Evolutionary conservation across 225 moss, liverwort and hornwort genomes (phyloP).

Genomic region (Ulota crispa): DNA sequence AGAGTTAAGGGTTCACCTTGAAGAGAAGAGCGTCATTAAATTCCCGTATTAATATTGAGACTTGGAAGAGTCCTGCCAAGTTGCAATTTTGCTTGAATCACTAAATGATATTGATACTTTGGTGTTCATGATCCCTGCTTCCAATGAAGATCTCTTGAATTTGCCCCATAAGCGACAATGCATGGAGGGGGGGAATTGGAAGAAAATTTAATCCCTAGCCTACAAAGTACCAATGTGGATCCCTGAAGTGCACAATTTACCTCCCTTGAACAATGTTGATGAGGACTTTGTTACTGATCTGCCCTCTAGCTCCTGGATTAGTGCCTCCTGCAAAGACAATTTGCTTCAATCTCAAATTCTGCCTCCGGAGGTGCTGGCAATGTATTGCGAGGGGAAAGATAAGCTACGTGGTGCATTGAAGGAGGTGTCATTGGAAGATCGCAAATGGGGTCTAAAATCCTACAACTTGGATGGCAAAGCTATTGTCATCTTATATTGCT

Average conservation of each 20-base stretch:
- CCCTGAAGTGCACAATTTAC: too few species aligned
- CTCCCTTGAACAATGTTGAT: too few species aligned
- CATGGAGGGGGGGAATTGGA: background rate
- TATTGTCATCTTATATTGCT: background rate
- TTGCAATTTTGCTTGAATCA: background rate
- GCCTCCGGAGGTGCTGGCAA: background rate
- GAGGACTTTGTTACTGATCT: too few species aligned
- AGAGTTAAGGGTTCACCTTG: background rate
- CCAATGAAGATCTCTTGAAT: background rate
- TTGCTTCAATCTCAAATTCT: background rate
- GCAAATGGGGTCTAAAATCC: background rate
- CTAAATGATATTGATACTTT: background rate
- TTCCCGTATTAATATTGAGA: background rate
- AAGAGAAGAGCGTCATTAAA: background rate
- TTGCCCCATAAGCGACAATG: too few species aligned
- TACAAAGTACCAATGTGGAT: too few species aligned
- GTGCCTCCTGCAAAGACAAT: background rate
- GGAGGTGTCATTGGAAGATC: background rate
- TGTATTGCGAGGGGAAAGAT: background rate
- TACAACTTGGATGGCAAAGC: background rate
- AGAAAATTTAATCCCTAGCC: background rate
- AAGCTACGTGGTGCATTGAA: background rate
- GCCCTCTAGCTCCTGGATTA: accelerated
- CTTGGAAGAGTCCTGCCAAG: background rate
- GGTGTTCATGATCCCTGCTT: background rate